Conservation (phyloP, 2,329 filamentous ascomycete genomes). For the Penicillium corylophilum region DNA sequence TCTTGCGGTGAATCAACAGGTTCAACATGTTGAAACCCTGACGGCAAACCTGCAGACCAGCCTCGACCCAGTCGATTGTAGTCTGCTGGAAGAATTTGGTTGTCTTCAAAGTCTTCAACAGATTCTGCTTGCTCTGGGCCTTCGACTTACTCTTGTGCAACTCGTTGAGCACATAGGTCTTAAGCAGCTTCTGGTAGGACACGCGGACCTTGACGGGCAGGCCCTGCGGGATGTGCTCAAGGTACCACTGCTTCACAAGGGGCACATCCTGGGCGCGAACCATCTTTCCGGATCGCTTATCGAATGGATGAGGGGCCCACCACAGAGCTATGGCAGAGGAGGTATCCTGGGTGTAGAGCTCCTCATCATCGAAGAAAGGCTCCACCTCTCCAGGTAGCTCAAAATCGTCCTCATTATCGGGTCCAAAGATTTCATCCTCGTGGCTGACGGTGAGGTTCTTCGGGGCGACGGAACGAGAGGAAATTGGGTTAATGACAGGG, state of each 20-base stretch:
- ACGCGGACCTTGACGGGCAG: constrained; percentile 97
- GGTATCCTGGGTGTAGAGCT: constrained; percentile 85
- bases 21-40: constrained; percentile 99
- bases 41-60: constrained; percentile 93
- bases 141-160: constrained; percentile 95
- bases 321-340: constrained; percentile 88
- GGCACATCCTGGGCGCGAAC: constrained; percentile 96
- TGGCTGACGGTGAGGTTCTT: constrained; percentile 91
- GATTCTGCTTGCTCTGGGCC: constrained; percentile 89
- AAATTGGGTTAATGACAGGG: constrained; percentile 96
- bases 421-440: constrained; percentile 90
- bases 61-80: constrained; percentile 98
- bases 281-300: constrained; percentile 91
- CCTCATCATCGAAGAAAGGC: constrained; percentile 86
- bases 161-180: constrained; percentile 94
- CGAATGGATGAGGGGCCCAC: constrained; percentile 98
- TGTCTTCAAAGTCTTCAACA: constrained; percentile 84
- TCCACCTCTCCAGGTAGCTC: constrained; percentile 75
- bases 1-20: constrained; percentile 94
- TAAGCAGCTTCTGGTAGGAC: constrained; percentile 96
- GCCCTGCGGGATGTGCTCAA: constrained; percentile 87
- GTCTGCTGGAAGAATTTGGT: constrained; percentile 99
- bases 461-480: constrained; percentile 86
- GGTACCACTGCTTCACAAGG: constrained; percentile 95
- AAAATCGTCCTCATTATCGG: constrained; percentile 81